Evolutionary conservation across 371 early-diverging fungal genomes (phyloP), one percentile per base, ranked within the genome.

Genomic region (Rhizopus delemar): DNA sequence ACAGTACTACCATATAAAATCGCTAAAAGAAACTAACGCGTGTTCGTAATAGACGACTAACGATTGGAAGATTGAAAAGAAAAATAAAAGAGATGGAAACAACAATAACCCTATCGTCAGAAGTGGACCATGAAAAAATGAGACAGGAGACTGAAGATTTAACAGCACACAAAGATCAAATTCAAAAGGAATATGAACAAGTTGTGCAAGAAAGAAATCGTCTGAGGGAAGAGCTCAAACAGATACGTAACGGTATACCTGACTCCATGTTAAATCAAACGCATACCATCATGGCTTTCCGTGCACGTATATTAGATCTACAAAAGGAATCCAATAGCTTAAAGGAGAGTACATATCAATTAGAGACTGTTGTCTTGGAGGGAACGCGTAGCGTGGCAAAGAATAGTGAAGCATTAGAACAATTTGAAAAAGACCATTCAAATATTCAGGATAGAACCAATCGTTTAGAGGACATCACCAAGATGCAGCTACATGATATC

Each of bases 191-290:
- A 9, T 89, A 89, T 65, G 69, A 81, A 34, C 63, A 68, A 7
- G 83, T 86, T 5, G 77, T 83, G 34, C 75, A 82, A 45, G 77
- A 75, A 61, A 86, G 84, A 75, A 69, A 90, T 52, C 63, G 74
- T 8, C 68, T 92, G 13, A 85, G 90, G 59, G 73, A 82, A 35
- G 88, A 92, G 57, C 56, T 92, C 32, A 69, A 74, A 15, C 85
- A 88, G 49, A 80, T 86, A 32, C 73, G 86, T 34, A 76, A 75
- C 28, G 76, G 73, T 22, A 80, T 80, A n/a, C 75, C 81, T 12
- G 79, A 76, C 38, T 73, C 77, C 5, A 53, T 78, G 15, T 54
- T 75, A 11, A 75, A 81, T 41, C 74, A 75, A 43, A 74, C 77
- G 22, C 76, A 81, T 50, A 75, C 76, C 7, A 74, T 76, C 51